Evolutionary conservation across 73 alveolate species (phyloP).

Genomic region (Breviolum minutum): DNA sequence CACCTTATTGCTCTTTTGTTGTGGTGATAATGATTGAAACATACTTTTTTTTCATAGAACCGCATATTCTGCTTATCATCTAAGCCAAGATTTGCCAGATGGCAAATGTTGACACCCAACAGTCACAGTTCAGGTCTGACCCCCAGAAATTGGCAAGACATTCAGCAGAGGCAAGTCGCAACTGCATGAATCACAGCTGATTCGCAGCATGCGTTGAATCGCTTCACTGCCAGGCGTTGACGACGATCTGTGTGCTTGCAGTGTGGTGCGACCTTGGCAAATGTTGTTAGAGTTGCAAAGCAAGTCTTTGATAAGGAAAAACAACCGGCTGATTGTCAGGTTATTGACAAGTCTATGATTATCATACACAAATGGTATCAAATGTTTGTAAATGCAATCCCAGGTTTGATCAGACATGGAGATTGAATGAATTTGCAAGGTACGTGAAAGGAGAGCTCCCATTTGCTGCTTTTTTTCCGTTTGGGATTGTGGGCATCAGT

Average conservation of each 20-base stretch:
- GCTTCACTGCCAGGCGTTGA: slow-evolving; percentile 33
- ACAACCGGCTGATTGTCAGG: too few species aligned
- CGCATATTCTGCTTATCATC: too few species aligned
- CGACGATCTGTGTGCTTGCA: slow-evolving; percentile 50
- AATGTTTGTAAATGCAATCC: neutral
- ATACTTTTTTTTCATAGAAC: too few species aligned
- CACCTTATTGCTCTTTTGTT: neutral
- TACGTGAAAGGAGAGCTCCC: slow-evolving; percentile 75
- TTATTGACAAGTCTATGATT: neutral
- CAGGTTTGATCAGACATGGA: neutral
- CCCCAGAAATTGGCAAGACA: slow-evolving; percentile 69
- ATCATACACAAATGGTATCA: neutral
- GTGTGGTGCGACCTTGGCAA: slow-evolving; percentile 40
- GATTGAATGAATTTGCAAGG: neutral
- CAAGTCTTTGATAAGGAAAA: neutral
- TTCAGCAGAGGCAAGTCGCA: slow-evolving; percentile 40
- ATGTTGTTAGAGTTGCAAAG: too few species aligned
- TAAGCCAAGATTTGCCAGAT: too few species aligned
- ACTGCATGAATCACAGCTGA: too few species aligned
- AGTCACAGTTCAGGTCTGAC: slow-evolving; percentile 23
- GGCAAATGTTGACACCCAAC: neutral
- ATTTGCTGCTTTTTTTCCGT: slow-evolving; percentile 33
- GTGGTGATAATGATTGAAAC: neutral
- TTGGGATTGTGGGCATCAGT: slow-evolving; percentile 43
- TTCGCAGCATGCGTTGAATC: too few species aligned